Percentiles rank a stretch among this genome's conserved stretches.
Evolutionary conservation across 495 filamentous ascomycete genomes (phyloP).

Genomic region (Xylaria curta): DNA sequence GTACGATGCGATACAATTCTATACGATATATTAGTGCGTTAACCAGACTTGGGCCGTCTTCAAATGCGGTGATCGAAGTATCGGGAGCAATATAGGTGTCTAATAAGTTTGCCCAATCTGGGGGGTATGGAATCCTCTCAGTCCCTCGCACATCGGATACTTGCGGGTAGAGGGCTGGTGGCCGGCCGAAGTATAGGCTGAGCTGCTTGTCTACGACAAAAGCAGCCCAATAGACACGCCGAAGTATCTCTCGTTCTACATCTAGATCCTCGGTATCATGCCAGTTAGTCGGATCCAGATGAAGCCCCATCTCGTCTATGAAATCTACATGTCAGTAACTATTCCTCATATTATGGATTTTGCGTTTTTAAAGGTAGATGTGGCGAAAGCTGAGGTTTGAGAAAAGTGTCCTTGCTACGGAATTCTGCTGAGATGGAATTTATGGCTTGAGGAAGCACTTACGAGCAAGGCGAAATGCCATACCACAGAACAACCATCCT

Average conservation of each 20-base stretch:
- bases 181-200: conserved; percentile 43
- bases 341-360: neutral
- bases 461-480: conserved; percentile 40
- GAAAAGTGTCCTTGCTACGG: neutral
- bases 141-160: conserved; percentile 44
- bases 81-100: conserved; percentile 38
- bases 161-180: conserved; percentile 41
- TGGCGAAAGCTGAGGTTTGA: neutral
- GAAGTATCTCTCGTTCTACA: conserved; percentile 40
- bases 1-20: conserved; percentile 43
- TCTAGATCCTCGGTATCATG: conserved; percentile 34
- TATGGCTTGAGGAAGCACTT: conserved; percentile 16
- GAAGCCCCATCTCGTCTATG: conserved; percentile 43
- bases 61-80: conserved; percentile 37
- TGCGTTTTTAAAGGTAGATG: neutral
- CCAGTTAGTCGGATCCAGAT: conserved; percentile 47
- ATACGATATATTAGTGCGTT: conserved; percentile 38
- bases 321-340: neutral
- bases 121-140: conserved; percentile 36
- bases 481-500: conserved; percentile 46
- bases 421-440: neutral
- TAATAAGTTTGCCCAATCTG: conserved; percentile 34
- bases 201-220: conserved; percentile 44
- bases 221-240: conserved; percentile 44
- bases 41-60: conserved; percentile 39